Evolutionary conservation across 495 filamentous ascomycete genomes (phyloP).

Genomic region (Podospora conica): DNA sequence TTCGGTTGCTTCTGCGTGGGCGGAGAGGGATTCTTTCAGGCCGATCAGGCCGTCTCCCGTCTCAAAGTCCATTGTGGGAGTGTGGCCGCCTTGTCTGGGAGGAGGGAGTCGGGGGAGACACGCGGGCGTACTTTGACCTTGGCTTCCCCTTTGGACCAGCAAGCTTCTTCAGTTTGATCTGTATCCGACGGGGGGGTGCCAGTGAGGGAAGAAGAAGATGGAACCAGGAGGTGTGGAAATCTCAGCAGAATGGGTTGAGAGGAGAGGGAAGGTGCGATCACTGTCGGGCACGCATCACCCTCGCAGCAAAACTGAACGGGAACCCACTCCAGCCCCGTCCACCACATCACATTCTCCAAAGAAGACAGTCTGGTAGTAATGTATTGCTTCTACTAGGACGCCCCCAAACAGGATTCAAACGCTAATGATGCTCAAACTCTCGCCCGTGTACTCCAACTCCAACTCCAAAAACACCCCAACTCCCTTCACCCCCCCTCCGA

Average conservation of each 20-base stretch:
- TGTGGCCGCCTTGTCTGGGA: neutral
- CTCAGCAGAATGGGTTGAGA: neutral
- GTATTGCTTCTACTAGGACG: neutral
- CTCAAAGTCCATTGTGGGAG: conserved; percentile 17
- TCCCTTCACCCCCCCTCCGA: neutral
- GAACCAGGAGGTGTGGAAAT: neutral
- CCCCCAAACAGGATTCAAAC: neutral
- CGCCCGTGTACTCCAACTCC: neutral
- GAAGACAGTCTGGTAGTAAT: neutral
- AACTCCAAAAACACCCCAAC: neutral
- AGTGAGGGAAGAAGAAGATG: neutral
- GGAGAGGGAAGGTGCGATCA: neutral
- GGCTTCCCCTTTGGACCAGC: neutral
- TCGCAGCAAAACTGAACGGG: neutral
- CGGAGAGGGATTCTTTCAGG: conserved; percentile 14
- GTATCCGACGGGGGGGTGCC: neutral
- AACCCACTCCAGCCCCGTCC: neutral
- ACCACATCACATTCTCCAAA: too few relatives aligned
- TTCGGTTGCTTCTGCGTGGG: neutral
- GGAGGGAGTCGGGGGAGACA: neutral
- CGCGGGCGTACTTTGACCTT: neutral
- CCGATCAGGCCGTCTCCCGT: conserved; percentile 17
- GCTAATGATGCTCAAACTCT: neutral
- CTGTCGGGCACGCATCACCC: too few relatives aligned
- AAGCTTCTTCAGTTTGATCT: neutral